Evolutionary conservation across 2,329 filamentous ascomycete genomes (phyloP).

Genomic region (Exophiala sp.): DNA sequence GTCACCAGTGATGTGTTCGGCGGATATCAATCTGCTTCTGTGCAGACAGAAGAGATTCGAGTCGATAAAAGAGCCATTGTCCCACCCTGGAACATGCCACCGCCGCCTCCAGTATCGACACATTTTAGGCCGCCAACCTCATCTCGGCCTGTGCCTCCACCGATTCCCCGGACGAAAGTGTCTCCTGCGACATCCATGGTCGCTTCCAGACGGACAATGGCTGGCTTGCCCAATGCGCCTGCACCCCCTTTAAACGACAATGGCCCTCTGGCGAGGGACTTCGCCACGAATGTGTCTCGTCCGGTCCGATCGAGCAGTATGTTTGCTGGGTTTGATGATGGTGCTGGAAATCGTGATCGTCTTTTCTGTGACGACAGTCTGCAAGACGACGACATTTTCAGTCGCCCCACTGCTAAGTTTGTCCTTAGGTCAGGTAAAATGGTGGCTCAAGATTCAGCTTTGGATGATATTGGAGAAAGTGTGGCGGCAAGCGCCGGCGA

Average conservation of each 20-base stretch:
- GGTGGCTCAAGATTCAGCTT: slow-evolving; percentile 34
- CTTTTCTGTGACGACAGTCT: slow-evolving; percentile 29
- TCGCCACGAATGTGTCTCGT: slow-evolving; percentile 51
- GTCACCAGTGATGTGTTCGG: slow-evolving; percentile 52
- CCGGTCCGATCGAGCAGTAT: slow-evolving; percentile 74
- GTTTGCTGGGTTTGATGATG: slow-evolving; percentile 76
- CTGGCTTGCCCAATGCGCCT: slow-evolving; percentile 16
- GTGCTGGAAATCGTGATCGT: slow-evolving; percentile 46
- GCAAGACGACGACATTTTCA: slow-evolving; percentile 42
- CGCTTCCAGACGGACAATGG: slow-evolving; percentile 17
- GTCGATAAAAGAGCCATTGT: slow-evolving; percentile 70
- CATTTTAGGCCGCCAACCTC: slow-evolving; percentile 35
- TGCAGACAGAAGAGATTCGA: slow-evolving; percentile 89
- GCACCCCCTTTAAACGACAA: slow-evolving; percentile 56
- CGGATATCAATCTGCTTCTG: slow-evolving; percentile 50
- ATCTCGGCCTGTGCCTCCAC: slow-evolving; percentile 24
- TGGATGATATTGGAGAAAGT: slow-evolving; percentile 36
- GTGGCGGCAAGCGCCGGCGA: slow-evolving; percentile 22
- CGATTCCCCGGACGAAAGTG: slow-evolving; percentile 26
- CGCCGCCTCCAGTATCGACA: slow-evolving; percentile 61
- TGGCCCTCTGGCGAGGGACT: slow-evolving; percentile 58
- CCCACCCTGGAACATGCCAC: slow-evolving; percentile 70
- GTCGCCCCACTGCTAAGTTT: slow-evolving; percentile 42
- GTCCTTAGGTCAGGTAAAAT: slow-evolving; percentile 40
- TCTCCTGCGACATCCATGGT: slow-evolving; percentile 34